Conservation (phyloP, 306 rosid species). For the Pyrus betulifolia region DNA sequence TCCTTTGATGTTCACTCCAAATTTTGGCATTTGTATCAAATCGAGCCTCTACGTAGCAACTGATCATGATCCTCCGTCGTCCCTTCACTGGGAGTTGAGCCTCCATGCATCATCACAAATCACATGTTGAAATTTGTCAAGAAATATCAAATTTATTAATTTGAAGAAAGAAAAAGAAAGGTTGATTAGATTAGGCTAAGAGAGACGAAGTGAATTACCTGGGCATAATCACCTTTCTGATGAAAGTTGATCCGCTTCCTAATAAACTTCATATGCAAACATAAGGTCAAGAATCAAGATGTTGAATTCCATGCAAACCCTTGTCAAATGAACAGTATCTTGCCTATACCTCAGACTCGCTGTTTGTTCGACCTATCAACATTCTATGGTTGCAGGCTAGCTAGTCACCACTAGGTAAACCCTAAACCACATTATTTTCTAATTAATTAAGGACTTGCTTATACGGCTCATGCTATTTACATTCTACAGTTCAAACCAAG, state of each 20-base stretch:
- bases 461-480: not conserved
- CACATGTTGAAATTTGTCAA: not conserved
- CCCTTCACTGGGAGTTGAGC: too few relatives aligned
- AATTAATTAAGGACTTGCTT: not conserved
- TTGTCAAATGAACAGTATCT: conserved; percentile 26
- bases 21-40: not conserved
- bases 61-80: not conserved
- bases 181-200: not conserved
- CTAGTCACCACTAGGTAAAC: not conserved
- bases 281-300: not conserved
- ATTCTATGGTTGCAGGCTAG: not conserved
- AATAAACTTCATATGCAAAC: not conserved
- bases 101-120: not conserved
- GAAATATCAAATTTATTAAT: not conserved
- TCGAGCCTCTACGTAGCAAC: not conserved
- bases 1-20: not conserved
- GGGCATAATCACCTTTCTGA: not conserved
- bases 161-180: not conserved
- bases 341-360: conserved; percentile 11
- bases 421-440: not conserved
- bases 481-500: not conserved
- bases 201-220: not conserved
- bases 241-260: not conserved
- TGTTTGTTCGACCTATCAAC: conserved; percentile 9
- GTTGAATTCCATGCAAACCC: conserved; percentile 27